Evolutionary conservation across 140 eudicot genomes (phyloP).

Genomic region (Stevia rebaudiana): DNA sequence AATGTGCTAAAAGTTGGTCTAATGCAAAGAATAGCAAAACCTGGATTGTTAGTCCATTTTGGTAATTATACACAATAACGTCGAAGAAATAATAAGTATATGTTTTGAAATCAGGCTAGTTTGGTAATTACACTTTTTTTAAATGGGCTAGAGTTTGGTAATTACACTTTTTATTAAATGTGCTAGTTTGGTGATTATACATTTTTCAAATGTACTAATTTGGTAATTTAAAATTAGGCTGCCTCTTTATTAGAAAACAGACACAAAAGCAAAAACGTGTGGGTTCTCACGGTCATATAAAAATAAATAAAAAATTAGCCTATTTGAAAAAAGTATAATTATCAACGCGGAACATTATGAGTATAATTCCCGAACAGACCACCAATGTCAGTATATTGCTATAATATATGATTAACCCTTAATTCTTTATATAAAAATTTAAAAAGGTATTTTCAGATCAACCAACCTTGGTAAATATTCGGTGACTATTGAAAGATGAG

Average conservation of each 20-base stretch:
- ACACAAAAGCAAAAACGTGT: no score
- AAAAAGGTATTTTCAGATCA: neutral
- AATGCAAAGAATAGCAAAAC: neutral
- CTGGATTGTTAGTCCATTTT: neutral
- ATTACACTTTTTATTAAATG: neutral
- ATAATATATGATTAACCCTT: neutral
- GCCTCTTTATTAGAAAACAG: neutral
- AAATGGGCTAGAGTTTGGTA: neutral
- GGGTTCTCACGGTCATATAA: no score
- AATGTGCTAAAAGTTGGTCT: neutral
- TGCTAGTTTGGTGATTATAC: neutral
- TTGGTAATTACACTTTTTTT: neutral
- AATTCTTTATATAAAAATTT: slow-evolving; percentile 2
- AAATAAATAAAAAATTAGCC: neutral
- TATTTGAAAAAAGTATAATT: neutral
- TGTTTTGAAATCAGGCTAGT: neutral
- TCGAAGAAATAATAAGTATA: neutral
- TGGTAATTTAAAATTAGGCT: neutral
- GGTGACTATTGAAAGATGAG: slow-evolving; percentile 85
- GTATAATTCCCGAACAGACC: neutral
- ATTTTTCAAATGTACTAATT: neutral
- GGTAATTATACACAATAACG: neutral
- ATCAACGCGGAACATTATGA: neutral
- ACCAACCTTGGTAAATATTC: slow-evolving; percentile 80
- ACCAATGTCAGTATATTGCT: neutral